A percentile compares a stretch with the other conserved stretches of the same genome.
Conservation (phyloP, 768 basidiomycete species). For the Galerina sulciceps region DNA sequence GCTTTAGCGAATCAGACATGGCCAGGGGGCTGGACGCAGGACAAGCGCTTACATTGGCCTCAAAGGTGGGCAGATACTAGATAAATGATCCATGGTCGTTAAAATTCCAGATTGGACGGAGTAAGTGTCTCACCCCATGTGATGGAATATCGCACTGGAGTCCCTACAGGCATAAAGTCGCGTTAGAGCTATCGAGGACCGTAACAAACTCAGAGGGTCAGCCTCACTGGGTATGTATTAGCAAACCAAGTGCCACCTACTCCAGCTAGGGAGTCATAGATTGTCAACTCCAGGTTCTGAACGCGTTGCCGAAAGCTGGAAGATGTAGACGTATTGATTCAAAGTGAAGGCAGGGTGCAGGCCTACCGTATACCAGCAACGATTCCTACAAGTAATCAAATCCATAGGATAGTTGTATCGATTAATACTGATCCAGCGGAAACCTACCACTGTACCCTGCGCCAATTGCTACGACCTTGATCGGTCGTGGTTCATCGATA, state of each 20-base stretch:
- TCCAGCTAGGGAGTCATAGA: slow-evolving; percentile 63
- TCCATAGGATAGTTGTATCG: not conserved
- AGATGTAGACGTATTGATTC: not conserved
- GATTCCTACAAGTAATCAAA: slow-evolving; percentile 38
- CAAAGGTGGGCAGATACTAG: slow-evolving; percentile 65
- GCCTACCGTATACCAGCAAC: slow-evolving; percentile 58
- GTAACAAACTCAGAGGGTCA: not conserved
- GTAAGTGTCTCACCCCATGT: slow-evolving; percentile 44
- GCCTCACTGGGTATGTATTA: slow-evolving; percentile 56
- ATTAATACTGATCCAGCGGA: not conserved
- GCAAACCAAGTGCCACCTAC: slow-evolving; percentile 68
- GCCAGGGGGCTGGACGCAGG: not conserved
- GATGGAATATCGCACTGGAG: slow-evolving; percentile 67
- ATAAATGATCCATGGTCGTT: not conserved
- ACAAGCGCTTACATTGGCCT: slow-evolving; percentile 43
- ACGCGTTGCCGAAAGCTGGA: slow-evolving; percentile 55
- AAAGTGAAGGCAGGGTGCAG: not conserved
- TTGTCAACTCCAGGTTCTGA: slow-evolving; percentile 54
- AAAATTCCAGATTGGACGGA: not conserved
- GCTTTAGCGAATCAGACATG: slow-evolving; percentile 30
- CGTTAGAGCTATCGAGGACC: not conserved
- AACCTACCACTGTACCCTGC: slow-evolving; percentile 59
- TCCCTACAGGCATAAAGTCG: slow-evolving; percentile 35
- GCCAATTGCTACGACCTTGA: slow-evolving; percentile 60
- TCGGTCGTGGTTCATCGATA: slow-evolving; percentile 56